Conservation (phyloP, 352 stramenopile genomes). For the Plasmopara viticola region DNA sequence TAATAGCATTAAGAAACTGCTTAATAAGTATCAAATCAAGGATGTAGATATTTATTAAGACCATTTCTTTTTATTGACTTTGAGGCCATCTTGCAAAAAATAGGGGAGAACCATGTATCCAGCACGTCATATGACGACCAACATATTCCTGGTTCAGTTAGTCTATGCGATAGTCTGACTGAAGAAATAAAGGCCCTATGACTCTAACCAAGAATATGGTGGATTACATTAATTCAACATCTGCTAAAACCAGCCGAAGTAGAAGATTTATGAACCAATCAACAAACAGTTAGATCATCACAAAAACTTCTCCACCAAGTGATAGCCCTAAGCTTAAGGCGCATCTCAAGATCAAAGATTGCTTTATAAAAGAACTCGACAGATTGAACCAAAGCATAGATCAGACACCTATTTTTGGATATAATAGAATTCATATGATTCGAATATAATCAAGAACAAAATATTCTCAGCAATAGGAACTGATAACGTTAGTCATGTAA, state of each 20-base stretch:
- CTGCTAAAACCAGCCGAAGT: neutral
- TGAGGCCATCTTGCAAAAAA: neutral
- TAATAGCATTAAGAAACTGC: neutral
- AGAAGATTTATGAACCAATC: too few species aligned
- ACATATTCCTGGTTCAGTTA: constrained; percentile 10
- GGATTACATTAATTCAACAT: neutral
- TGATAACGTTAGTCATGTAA: neutral
- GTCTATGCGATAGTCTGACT: constrained; percentile 11
- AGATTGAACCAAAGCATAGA: neutral
- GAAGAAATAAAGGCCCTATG: constrained; percentile 3
- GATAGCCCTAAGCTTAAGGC: neutral
- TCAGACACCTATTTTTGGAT: neutral
- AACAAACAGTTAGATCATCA: too few species aligned
- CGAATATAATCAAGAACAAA: neutral
- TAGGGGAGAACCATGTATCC: constrained; percentile 5
- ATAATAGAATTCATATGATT: neutral
- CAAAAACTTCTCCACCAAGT: too few species aligned
- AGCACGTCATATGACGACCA: neutral
- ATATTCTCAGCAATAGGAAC: too few species aligned
- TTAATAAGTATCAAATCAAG: constrained; percentile 2
- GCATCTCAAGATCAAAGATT: neutral
- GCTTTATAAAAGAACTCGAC: neutral
- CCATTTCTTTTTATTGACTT: neutral
- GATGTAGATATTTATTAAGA: neutral
- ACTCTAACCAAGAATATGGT: constrained; percentile 10